These are phyloP conservation scores for Hypoxylon rickii DNA, from an alignment of 495 filamentous ascomycete species.

Conservation along the genomic window DNA sequence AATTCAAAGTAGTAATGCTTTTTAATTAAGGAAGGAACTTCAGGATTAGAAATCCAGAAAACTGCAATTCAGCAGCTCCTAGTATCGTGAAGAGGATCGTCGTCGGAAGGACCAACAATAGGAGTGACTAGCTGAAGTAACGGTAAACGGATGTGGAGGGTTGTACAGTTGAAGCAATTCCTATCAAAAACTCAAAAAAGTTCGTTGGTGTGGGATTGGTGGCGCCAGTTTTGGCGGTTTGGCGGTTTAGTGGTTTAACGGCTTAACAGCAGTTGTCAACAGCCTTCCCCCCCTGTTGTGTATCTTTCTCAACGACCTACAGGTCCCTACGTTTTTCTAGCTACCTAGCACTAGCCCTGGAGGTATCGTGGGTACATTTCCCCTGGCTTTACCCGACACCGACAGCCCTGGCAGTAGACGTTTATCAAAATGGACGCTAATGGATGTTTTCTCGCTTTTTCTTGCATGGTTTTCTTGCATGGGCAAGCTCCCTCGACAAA, in stretches of 20 bases:
- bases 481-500: conserved; percentile 35
- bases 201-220: neutral
- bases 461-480: conserved; percentile 13
- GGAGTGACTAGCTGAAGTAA: neutral
- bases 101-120: neutral
- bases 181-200: neutral
- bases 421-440: conserved; percentile 21
- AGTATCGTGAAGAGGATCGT: neutral
- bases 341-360: too few species aligned
- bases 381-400: too few species aligned
- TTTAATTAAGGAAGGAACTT: neutral
- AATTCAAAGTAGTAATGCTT: neutral
- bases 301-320: neutral
- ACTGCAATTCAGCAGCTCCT: neutral
- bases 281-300: neutral
- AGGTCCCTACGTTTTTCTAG: too few species aligned
- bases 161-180: too few species aligned
- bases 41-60: neutral
- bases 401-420: too few species aligned
- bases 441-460: too few species aligned
- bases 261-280: neutral
- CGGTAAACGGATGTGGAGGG: too few species aligned
- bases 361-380: too few species aligned
- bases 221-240: too few species aligned
- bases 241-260: too few species aligned